phyloP scores from a whole-genome alignment of 2,329 filamentous ascomycete species.

The Metarhizium rileyi region DNA sequence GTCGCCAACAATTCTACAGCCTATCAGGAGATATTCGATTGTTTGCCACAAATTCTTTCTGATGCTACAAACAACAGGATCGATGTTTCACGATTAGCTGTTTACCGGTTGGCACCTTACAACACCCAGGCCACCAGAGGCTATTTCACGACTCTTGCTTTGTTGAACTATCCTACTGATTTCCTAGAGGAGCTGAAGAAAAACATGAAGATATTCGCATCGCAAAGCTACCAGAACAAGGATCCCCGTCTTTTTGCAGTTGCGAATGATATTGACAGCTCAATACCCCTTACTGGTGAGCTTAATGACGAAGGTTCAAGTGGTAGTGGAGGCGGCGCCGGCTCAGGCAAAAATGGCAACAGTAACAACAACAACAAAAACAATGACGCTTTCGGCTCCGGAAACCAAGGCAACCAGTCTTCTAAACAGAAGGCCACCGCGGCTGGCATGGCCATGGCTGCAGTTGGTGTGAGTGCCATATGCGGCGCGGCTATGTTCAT shows the following conservation, averaged over 20 bases:
- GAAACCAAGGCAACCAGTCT: conserved; percentile 38
- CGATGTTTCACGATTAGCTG: conserved; percentile 43
- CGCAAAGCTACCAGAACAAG: conserved; percentile 64
- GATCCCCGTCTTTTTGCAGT: conserved; percentile 58
- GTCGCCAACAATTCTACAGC: conserved; percentile 63
- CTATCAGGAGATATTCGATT: conserved; percentile 76
- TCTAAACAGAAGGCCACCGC: conserved; percentile 53
- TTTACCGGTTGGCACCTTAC: conserved; percentile 65
- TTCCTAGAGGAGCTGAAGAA: conserved; percentile 58
- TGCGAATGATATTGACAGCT: conserved; percentile 73
- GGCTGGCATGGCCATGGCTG: conserved; percentile 64
- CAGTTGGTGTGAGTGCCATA: conserved; percentile 68
- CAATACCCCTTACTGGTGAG: conserved; percentile 41
- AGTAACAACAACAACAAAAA: conserved; percentile 25
- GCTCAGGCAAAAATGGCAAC: conserved; percentile 24
- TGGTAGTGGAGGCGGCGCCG: conserved; percentile 17
- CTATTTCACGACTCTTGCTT: conserved; percentile 70
- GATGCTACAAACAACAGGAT: conserved; percentile 57
- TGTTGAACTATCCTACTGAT: conserved; percentile 60
- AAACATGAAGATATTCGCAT: conserved; percentile 61
- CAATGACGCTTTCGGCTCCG: conserved; percentile 32
- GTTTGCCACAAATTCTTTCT: conserved; percentile 61
- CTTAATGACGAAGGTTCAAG: conserved; percentile 29
- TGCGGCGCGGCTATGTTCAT: conserved; percentile 94
- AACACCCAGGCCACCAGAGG: conserved; percentile 60